Evolutionary conservation across 2,329 filamentous ascomycete species (phyloP).

Genomic region (Scedosporium apiospermum): DNA sequence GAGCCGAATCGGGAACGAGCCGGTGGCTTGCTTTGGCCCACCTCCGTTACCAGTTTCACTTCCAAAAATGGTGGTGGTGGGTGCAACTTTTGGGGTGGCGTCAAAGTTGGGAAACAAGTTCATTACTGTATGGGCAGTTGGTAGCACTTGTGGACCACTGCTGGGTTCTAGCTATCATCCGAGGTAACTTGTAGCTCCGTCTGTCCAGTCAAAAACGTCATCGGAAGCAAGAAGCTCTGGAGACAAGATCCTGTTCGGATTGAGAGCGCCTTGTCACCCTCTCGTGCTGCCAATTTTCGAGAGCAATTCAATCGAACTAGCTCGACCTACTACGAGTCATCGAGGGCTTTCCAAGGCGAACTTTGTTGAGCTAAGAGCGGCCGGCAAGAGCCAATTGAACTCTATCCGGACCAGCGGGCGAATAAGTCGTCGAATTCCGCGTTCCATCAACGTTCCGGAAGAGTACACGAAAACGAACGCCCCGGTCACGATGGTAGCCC

Average conservation of each 20-base stretch:
- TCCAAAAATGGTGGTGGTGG: too few relatives aligned
- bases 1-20: conserved; percentile 1
- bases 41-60: not conserved
- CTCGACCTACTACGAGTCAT: too few relatives aligned
- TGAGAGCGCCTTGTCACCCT: not conserved
- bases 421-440: too few relatives aligned
- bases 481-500: not conserved
- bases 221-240: not conserved
- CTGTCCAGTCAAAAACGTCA: not conserved
- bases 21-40: not conserved
- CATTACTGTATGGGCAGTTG: too few relatives aligned
- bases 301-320: not conserved
- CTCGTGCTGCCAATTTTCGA: not conserved
- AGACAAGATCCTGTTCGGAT: not conserved
- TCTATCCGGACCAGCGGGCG: too few relatives aligned
- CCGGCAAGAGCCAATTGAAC: too few relatives aligned
- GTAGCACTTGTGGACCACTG: too few relatives aligned
- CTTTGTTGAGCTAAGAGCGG: too few relatives aligned
- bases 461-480: not conserved
- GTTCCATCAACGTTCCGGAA: too few relatives aligned
- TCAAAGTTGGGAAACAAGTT: too few relatives aligned
- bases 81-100: not conserved
- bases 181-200: not conserved
- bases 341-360: too few relatives aligned
- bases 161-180: too few relatives aligned